Evolutionary conservation across 331 rosid species (phyloP), one percentile per base, ranked within the genome.

Genomic region (Ulmus americana): DNA sequence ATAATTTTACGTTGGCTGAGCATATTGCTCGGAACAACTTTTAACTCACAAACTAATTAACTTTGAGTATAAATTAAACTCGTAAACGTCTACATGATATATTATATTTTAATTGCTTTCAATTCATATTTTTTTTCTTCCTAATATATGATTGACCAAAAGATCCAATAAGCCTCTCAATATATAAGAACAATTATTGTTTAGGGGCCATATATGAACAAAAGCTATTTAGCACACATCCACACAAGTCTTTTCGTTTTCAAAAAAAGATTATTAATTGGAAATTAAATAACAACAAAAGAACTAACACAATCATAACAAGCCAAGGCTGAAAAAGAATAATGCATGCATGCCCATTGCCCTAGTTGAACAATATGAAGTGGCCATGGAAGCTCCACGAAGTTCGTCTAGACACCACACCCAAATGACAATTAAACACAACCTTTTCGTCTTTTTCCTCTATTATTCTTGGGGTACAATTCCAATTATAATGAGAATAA

Each of bases 311-410:
- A 13, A 6, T 38, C 7, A 51, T 49, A 64, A 11, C 14, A 50
- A 6, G 45, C 64, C n/a, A 56, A 52, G 35, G 35, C 35, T 28
- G 35, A 28, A 28, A 28, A 28, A 28, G 35, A 28, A 28, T 28
- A 28, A 28, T 28, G 35, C 3, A 28, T 28, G 35, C 35, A 28
- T 2, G 35, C 35, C 44, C 39, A 41, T 60, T 43, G 65, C 44
- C 56, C 8, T 48, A 41, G 13, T 50, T 41, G 53, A 59, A 70
- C 18, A n/a, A 18, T 14, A 39, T 18, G 3, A 22, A 67, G 65
- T 18, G 67, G 45, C 22, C 6, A 12, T 61, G 46, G n/a, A 44
- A 60, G 50, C 51, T 50, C 68, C 61, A 50, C 68, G 61, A n/a
- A 41, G 67, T 51, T 61, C 51, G 50, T 15, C 42, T 16, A 13